phyloP scores from a whole-genome alignment of 2,329 filamentous ascomycete genomes.

The Ramularia endophylla region DNA sequence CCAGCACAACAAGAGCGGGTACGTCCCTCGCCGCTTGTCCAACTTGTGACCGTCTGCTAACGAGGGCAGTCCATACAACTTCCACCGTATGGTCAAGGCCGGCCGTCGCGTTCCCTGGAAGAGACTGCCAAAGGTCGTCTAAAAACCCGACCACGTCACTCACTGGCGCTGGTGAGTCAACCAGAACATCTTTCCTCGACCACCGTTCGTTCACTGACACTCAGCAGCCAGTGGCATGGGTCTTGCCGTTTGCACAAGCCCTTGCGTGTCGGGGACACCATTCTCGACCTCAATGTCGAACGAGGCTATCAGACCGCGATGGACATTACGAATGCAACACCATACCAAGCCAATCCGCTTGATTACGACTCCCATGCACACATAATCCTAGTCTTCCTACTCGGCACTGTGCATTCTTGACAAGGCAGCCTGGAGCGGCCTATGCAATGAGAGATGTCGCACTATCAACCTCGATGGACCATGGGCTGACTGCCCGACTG shows the following conservation, averaged over 20 bases:
- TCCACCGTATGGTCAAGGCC: slow-evolving; percentile 25
- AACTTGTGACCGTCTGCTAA: too few relatives aligned
- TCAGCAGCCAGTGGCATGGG: slow-evolving; percentile 37
- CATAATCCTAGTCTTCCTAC: too few relatives aligned
- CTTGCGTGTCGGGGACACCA: slow-evolving; percentile 31
- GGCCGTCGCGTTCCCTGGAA: slow-evolving; percentile 26
- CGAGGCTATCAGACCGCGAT: slow-evolving; percentile 10
- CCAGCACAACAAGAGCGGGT: slow-evolving; percentile 21
- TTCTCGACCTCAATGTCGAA: slow-evolving; percentile 35
- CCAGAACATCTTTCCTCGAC: too few relatives aligned
- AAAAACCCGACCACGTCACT: slow-evolving; percentile 3
- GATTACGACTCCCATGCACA: slow-evolving; percentile 31
- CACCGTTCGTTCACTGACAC: too few relatives aligned
- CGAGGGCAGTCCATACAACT: slow-evolving; percentile 25
- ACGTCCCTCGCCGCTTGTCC: too few relatives aligned
- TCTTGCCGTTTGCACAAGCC: slow-evolving; percentile 35
- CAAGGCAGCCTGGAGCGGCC: too few relatives aligned
- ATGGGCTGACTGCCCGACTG: too few relatives aligned
- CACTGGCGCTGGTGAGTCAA: slow-evolving; percentile 15
- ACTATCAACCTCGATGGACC: too few relatives aligned
- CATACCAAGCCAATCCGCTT: slow-evolving; percentile 36
- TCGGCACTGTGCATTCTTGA: too few relatives aligned
- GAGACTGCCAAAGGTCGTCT: slow-evolving; percentile 26
- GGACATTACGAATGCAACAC: slow-evolving; percentile 30
- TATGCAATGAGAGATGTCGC: too few relatives aligned